Base-by-base conservation (phyloP, 1,284 basidiomycete genomes). In the Ustilago xerochloae region DNA sequence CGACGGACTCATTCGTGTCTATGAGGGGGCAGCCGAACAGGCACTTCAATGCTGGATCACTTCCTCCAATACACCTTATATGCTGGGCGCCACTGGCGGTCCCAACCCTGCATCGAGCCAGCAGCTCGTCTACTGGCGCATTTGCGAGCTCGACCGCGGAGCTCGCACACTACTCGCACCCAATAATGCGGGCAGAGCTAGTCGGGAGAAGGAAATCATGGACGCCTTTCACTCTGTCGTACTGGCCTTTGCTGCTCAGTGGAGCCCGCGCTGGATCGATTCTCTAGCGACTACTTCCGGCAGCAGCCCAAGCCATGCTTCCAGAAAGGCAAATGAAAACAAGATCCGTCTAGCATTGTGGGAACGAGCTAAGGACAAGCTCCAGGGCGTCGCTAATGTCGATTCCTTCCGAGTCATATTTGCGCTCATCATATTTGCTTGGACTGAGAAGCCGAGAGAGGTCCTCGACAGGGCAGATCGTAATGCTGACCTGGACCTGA, bases 391-490 rank as follows among this genome's bases (percentile, higher is more conserved):
- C 3, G 59, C 55, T 20, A 50, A 54, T 38, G 32, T 68, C 43
- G 59, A 62, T 38, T 68, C 65, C 4, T 68, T 68, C 59, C 65
- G 65, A 28, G 65, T 68, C 47, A 68, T 68, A 29, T 68, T 68
- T 57, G 52, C 59, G 16, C 39, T 68, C 24, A 63, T 68, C 55
- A 46, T 62, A 32, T 68, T 68, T 45, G 65, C 65, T 15, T 68
- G 65, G 65, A 68, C 65, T 16, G 59, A 68, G 33, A 62, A 68
- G 54, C 65, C 65, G 24, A 28, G 54, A 3, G 59, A 68, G 48
- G 55, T 68, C 22, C 38, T 48, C 24, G 65, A 68, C 12, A 29
- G 50, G 9, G 50, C 36, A 8, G 35, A 8, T 0, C 9, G 18
- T 29, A n/a, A 41, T 12, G 24, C 48, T 7, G 59, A 63, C 12